Conservation (phyloP, 805 yeast species). For the Spathaspora hagerdaliae region DNA sequence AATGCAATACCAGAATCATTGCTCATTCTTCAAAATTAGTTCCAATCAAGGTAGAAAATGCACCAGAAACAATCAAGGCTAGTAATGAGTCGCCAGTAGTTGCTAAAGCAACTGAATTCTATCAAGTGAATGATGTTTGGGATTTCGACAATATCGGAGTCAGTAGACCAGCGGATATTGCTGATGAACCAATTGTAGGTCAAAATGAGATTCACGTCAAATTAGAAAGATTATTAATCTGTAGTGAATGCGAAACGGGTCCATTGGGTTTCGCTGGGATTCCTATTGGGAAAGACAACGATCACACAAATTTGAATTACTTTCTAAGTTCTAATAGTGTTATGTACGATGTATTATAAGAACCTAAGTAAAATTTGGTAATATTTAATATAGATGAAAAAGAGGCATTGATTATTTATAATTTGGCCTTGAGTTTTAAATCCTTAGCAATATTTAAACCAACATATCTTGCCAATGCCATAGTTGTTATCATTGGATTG, state of each 20-base stretch:
- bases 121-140: slow-evolving; percentile 60
- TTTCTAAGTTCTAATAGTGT: slow-evolving; percentile 46
- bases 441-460: slow-evolving; percentile 34
- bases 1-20: slow-evolving; percentile 16
- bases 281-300: slow-evolving; percentile 16
- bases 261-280: slow-evolving; percentile 68
- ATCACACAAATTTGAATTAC: slow-evolving; percentile 38
- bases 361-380: not conserved
- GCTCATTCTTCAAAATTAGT: not conserved
- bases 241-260: slow-evolving; percentile 77
- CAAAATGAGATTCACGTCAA: slow-evolving; percentile 10
- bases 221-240: slow-evolving; percentile 53
- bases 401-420: slow-evolving; percentile 10
- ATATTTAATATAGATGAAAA: not conserved
- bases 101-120: slow-evolving; percentile 24
- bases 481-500: slow-evolving; percentile 49
- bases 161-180: slow-evolving; percentile 39
- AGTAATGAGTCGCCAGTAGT: slow-evolving; percentile 1
- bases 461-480: slow-evolving; percentile 45
- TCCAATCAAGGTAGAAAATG: slow-evolving; percentile 11
- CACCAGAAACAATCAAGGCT: slow-evolving; percentile 27
- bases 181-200: slow-evolving; percentile 12
- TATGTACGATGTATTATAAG: slow-evolving; percentile 23
- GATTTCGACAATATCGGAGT: slow-evolving; percentile 79
- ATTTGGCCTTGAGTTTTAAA: slow-evolving; percentile 21